Percentiles rank a stretch among this genome's conserved stretches.
Conservation (phyloP, 2,329 filamentous ascomycete species). For the Chrysosphaeria jannelii region DNA sequence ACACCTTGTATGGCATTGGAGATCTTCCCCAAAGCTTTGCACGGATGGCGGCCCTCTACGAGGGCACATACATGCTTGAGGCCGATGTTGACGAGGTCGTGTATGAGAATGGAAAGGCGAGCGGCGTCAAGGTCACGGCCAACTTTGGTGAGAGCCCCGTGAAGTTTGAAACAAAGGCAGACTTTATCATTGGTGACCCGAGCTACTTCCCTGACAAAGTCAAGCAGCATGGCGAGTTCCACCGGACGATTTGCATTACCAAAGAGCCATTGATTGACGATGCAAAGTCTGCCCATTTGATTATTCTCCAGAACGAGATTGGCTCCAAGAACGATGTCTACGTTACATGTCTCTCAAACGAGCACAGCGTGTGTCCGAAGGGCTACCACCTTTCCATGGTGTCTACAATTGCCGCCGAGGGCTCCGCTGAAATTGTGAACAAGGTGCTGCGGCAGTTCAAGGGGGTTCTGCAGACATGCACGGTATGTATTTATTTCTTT, state of each 20-base stretch:
- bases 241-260: constrained; percentile 91
- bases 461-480: no score
- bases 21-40: constrained; percentile 96
- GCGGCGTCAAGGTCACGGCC: constrained; percentile 95
- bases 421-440: constrained; percentile 10
- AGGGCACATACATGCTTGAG: constrained; percentile 98
- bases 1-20: constrained; percentile 87
- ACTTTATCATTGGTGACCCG: constrained; percentile 85
- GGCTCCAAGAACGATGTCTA: constrained; percentile 95
- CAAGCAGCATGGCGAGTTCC: constrained; percentile 60
- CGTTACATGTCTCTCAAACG: constrained; percentile 78
- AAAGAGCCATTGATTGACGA: constrained; percentile 82
- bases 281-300: constrained; percentile 72
- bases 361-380: constrained; percentile 96
- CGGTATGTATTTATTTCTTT: no score
- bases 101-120: constrained; percentile 63
- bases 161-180: constrained; percentile 88
- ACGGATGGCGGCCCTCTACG: constrained; percentile 90
- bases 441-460: no score
- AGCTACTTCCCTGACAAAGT: constrained; percentile 88
- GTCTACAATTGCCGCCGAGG: constrained; percentile 87
- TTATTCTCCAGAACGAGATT: constrained; percentile 93
- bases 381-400: constrained; percentile 98
- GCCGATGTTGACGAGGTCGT: constrained; percentile 71
- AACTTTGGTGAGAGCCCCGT: constrained; percentile 54